phyloP scores from a whole-genome alignment of 2,329 filamentous ascomycete genomes.

The Colletotrichum phormii region DNA sequence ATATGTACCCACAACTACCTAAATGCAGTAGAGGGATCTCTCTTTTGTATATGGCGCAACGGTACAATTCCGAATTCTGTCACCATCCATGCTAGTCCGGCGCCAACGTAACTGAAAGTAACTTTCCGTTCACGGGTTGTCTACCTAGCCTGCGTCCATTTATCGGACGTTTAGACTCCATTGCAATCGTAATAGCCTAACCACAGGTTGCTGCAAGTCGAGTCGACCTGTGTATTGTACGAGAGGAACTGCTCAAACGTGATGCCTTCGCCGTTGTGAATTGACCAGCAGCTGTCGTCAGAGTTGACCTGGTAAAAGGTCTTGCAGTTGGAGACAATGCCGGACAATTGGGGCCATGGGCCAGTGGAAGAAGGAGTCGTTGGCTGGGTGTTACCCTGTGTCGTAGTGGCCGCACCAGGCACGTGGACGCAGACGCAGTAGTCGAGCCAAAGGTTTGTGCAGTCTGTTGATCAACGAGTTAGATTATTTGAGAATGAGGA shows the following conservation, averaged over 20 bases:
- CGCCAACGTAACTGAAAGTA: too few relatives aligned
- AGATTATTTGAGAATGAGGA: neutral
- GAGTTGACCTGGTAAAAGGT: neutral
- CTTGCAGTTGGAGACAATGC: neutral
- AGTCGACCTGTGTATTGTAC: neutral
- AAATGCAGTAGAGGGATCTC: too few relatives aligned
- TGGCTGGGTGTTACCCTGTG: neutral
- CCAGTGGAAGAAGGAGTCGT: neutral
- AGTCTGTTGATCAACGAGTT: neutral
- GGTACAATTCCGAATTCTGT: too few relatives aligned
- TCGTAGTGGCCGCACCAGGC: neutral
- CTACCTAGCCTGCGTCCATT: too few relatives aligned
- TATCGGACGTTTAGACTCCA: neutral
- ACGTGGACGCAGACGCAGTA: constrained; percentile 18
- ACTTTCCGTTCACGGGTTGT: too few relatives aligned
- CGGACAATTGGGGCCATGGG: constrained; percentile 3
- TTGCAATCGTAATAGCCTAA: neutral
- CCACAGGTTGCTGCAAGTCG: neutral
- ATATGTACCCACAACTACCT: too few relatives aligned
- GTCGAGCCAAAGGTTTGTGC: constrained; percentile 18
- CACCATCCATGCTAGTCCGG: too few relatives aligned
- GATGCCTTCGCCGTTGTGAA: neutral
- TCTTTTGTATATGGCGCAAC: too few relatives aligned
- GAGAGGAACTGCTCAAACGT: neutral
- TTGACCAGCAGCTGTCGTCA: neutral